These are phyloP conservation scores for Fusarium sp. DNA, from an alignment of 2,329 filamentous ascomycete species.

Conservation along the genomic window DNA sequence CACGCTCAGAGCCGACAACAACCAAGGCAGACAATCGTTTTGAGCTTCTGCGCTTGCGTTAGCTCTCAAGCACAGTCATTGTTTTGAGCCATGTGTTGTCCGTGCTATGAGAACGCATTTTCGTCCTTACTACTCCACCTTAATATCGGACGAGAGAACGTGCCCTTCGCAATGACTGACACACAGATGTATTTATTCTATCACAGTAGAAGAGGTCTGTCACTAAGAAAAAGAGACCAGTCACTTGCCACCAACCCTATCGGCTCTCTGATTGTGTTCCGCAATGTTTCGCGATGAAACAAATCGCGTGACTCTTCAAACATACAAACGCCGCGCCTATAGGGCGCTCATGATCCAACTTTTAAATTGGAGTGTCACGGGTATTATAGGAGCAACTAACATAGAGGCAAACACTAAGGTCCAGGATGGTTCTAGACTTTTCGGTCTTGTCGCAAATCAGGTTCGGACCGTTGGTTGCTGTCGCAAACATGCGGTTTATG, in stretches of 20 bases:
- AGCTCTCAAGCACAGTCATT: not conserved
- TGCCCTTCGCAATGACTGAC: not conserved
- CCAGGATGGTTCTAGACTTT: slow-evolving; percentile 1
- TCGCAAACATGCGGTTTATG: not conserved
- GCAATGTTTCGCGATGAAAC: slow-evolving; percentile 19
- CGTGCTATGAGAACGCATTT: not conserved
- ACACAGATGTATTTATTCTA: not conserved
- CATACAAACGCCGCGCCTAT: not conserved
- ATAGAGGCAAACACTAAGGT: not conserved
- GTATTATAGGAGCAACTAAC: not conserved
- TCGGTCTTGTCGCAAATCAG: not conserved
- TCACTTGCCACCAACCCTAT: not conserved
- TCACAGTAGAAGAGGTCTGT: not conserved
- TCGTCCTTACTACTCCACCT: not conserved
- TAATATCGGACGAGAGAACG: not conserved
- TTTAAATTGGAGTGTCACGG: not conserved
- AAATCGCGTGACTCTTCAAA: not conserved
- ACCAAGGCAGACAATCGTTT: not conserved
- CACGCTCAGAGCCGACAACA: not conserved
- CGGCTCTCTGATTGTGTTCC: not conserved
- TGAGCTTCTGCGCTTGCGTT: not conserved
- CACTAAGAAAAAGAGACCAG: not conserved
- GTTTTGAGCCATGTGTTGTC: not conserved
- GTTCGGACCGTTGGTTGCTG: not conserved
- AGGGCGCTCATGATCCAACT: not conserved